Evolutionary conservation across 139 green algal genomes (phyloP).

Genomic region (Coelastrella sp.): DNA sequence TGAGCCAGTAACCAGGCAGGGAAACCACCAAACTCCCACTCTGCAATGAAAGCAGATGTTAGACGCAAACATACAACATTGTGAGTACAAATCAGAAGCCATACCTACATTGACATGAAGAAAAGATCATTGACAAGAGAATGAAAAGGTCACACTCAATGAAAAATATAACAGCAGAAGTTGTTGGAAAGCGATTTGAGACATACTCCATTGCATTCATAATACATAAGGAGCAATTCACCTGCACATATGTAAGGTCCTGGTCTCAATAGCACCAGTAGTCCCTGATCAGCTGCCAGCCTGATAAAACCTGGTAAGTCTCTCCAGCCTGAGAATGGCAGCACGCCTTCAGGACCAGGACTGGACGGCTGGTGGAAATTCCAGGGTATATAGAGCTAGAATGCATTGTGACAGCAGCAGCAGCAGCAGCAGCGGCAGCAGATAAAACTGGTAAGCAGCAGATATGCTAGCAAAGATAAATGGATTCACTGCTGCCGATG

Average conservation of each 20-base stretch:
- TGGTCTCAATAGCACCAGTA: conserved; percentile 68
- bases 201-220: too few species aligned
- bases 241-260: conserved; percentile 68
- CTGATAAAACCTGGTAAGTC: conserved; percentile 33
- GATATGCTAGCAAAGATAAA: background rate
- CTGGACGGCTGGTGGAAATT: conserved; percentile 71
- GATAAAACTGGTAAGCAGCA: background rate
- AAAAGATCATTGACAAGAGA: too few species aligned
- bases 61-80: too few species aligned
- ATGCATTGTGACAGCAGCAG: background rate
- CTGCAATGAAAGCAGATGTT: background rate
- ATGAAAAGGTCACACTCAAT: too few species aligned
- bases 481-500: background rate
- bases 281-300: conserved; percentile 47
- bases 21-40: conserved; percentile 72
- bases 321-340: conserved; percentile 30
- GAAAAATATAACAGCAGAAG: too few species aligned
- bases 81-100: too few species aligned
- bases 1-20: conserved; percentile 66
- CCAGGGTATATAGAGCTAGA: conserved; percentile 67
- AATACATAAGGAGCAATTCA: background rate
- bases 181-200: too few species aligned
- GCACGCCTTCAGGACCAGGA: conserved; percentile 32
- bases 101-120: too few species aligned
- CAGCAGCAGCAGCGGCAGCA: conserved; percentile 15